A percentile compares a stretch with the other conserved stretches of the same genome.
These are phyloP conservation scores for Calonectria naviculata DNA, from an alignment of 2,329 filamentous ascomycete genomes.

Conservation along the genomic window DNA sequence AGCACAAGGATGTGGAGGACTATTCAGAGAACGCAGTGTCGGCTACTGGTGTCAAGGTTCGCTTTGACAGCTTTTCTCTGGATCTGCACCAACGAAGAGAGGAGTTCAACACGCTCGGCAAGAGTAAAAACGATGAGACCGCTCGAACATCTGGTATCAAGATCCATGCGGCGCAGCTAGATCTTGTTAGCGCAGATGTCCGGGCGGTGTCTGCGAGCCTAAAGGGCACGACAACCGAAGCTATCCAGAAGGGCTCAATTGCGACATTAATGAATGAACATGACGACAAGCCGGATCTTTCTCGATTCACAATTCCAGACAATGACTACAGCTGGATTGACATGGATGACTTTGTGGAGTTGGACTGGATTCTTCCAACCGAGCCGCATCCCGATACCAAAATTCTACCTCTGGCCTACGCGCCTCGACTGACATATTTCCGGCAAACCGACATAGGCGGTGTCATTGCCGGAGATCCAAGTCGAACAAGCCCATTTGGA, in stretches of 20 bases:
- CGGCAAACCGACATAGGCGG: slow-evolving; percentile 93
- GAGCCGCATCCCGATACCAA: slow-evolving; percentile 93
- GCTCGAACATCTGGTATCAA: slow-evolving; percentile 85
- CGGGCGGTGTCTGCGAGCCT: slow-evolving; percentile 94
- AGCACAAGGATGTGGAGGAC: slow-evolving; percentile 95
- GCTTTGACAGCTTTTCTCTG: slow-evolving; percentile 96
- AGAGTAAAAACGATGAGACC: slow-evolving; percentile 79
- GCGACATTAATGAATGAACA: slow-evolving; percentile 63
- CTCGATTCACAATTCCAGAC: slow-evolving; percentile 94
- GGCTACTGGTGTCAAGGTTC: slow-evolving; percentile 95
- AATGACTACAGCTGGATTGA: slow-evolving; percentile 97
- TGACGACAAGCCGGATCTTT: slow-evolving; percentile 76
- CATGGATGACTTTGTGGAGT: slow-evolving; percentile 98
- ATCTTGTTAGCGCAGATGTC: slow-evolving; percentile 91
- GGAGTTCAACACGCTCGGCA: slow-evolving; percentile 86
- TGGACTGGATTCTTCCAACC: slow-evolving; percentile 94
- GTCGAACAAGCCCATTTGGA: slow-evolving; percentile 89
- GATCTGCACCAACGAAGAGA: slow-evolving; percentile 95
- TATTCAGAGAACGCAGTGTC: slow-evolving; percentile 81
- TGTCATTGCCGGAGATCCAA: slow-evolving; percentile 81
- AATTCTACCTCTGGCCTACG: slow-evolving; percentile 91
- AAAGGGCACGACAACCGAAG: slow-evolving; percentile 80
- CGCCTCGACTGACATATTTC: slow-evolving; percentile 97
- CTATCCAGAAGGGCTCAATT: slow-evolving; percentile 72
- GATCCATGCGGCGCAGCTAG: slow-evolving; percentile 93